These are phyloP conservation scores for Arthrinium puccinioides DNA, from an alignment of 2,329 filamentous ascomycete species.

Conservation along the genomic window DNA sequence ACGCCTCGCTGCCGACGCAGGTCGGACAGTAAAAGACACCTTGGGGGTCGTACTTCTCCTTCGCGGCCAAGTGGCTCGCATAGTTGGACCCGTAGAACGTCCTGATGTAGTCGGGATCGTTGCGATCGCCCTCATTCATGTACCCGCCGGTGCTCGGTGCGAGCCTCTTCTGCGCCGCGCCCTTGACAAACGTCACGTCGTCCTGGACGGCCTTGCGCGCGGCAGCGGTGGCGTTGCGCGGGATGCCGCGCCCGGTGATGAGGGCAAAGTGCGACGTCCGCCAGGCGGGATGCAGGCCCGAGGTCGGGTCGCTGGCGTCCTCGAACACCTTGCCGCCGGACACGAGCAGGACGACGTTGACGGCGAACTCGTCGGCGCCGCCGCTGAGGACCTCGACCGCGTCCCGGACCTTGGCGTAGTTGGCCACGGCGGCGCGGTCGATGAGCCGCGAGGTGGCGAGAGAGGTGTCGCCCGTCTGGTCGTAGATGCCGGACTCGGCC, in stretches of 20 bases:
- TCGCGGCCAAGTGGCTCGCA: conserved; percentile 19
- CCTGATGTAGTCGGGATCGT: conserved; percentile 23
- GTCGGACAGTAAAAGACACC: conserved; percentile 28
- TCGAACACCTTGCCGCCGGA: conserved; percentile 21
- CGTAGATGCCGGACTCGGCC: conserved; percentile 11
- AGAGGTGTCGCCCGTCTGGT: conserved; percentile 14
- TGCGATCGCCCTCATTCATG: conserved; percentile 32
- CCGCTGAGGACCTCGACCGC: conserved; percentile 20
- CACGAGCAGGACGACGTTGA: conserved; percentile 19
- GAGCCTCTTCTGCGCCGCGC: conserved; percentile 22
- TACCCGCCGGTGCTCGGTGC: conserved; percentile 33
- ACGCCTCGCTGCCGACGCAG: conserved; percentile 29
- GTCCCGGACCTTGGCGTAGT: conserved; percentile 11
- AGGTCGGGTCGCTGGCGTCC: conserved; percentile 14
- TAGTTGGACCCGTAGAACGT: conserved; percentile 29
- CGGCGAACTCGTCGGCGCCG: conserved; percentile 11
- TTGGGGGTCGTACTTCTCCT: conserved; percentile 25
- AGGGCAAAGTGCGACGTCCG: conserved; percentile 9
- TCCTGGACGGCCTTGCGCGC: conserved; percentile 12
- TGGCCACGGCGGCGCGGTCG: conserved; percentile 12
- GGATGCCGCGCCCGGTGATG: conserved; percentile 8
- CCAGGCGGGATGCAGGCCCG: conserved; percentile 23
- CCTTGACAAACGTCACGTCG: conserved; percentile 21
- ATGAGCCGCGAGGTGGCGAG: conserved; percentile 21
- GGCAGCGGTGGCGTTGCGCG: conserved; percentile 9